A percentile compares a stretch with the other conserved stretches of the same genome.
Evolutionary conservation across 148 eudicot genomes (phyloP).

Genomic region (Rhododendron williamsianum): DNA sequence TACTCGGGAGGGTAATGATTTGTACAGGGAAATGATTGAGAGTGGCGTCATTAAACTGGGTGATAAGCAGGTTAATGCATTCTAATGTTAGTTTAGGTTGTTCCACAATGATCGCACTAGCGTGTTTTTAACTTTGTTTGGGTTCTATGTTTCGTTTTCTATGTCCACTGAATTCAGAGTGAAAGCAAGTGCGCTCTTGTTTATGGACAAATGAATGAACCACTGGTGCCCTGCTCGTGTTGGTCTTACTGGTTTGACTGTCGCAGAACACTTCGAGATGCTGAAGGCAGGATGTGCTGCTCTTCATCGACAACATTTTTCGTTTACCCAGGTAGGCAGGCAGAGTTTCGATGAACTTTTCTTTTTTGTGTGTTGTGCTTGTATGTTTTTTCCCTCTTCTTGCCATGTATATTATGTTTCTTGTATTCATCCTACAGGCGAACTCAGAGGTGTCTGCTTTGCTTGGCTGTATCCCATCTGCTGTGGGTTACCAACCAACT

Average conservation of each 20-base stretch:
- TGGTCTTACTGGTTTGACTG: conserved; percentile 94
- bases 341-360: neutral
- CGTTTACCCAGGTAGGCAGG: conserved; percentile 75
- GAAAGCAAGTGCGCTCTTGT: conserved; percentile 97
- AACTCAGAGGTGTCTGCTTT: conserved; percentile 99
- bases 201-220: conserved; percentile 97
- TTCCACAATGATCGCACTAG: neutral
- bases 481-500: conserved; percentile 98
- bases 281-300: conserved; percentile 98
- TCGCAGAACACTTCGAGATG: conserved; percentile 88
- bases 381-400: neutral
- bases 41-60: conserved; percentile 99
- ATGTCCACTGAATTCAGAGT: conserved; percentile 5
- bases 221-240: conserved; percentile 98
- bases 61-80: conserved; percentile 68
- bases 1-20: conserved; percentile 92
- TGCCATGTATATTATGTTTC: neutral
- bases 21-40: conserved; percentile 95
- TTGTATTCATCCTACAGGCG: conserved; percentile 34
- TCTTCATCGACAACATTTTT: conserved; percentile 96
- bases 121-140: neutral
- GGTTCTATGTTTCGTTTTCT: neutral
- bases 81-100: neutral
- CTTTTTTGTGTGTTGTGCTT: neutral
- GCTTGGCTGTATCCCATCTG: conserved; percentile 98